phyloP scores from a whole-genome alignment of 805 yeast genomes.

The Myxozyma mucilagina region DNA sequence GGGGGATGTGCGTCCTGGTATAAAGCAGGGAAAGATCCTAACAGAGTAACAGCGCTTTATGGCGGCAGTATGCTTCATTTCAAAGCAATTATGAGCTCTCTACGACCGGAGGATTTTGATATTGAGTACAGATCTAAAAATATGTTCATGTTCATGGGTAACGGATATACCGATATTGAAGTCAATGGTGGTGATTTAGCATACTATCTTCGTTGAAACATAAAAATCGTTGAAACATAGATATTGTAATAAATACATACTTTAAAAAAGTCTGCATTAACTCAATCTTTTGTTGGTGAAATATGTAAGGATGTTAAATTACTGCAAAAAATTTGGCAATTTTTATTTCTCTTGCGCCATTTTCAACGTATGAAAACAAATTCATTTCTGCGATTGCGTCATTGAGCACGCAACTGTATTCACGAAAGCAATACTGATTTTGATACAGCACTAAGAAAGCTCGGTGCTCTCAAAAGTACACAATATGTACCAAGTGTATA shows the following conservation, averaged over 20 bases:
- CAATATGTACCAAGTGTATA: no score
- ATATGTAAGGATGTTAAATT: neutral
- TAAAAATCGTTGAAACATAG: neutral
- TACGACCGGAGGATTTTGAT: slow-evolving; percentile 29
- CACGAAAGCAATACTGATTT: no score
- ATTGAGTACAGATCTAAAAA: slow-evolving; percentile 9
- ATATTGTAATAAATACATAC: neutral
- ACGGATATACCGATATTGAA: slow-evolving; percentile 17
- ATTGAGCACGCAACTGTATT: neutral
- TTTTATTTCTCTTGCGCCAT: neutral
- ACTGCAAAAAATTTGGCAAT: neutral
- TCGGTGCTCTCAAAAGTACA: no score
- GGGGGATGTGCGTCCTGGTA: slow-evolving; percentile 22
- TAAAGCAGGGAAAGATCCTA: slow-evolving; percentile 16
- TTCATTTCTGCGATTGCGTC: neutral
- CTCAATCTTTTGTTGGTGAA: neutral
- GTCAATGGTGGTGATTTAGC: slow-evolving; percentile 11
- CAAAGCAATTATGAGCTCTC: slow-evolving; percentile 14
- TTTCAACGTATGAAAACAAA: neutral
- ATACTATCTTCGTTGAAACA: slow-evolving; percentile 2
- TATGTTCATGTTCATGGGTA: slow-evolving; percentile 16
- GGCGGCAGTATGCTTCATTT: slow-evolving; percentile 28
- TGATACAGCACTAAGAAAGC: no score
- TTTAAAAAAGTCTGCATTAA: neutral
- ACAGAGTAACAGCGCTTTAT: slow-evolving; percentile 22